Evolutionary conservation across 2,329 filamentous ascomycete species (phyloP).

Genomic region (Tolypocladium sp.): DNA sequence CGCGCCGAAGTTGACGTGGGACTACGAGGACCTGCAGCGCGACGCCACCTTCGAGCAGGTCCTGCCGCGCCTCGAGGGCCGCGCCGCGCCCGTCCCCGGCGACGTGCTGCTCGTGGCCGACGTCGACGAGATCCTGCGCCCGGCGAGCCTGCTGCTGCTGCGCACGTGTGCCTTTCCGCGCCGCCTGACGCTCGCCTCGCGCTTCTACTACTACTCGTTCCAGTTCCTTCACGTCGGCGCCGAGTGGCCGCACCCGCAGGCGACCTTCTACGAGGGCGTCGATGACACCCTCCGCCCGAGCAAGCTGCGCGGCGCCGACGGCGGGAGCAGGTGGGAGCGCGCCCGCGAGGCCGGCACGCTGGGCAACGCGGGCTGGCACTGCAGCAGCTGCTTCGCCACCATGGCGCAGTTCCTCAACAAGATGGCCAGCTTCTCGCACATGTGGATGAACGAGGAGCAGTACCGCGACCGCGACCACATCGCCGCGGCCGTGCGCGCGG

Average conservation of each 20-base stretch:
- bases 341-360: slow-evolving; percentile 34
- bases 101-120: slow-evolving; percentile 53
- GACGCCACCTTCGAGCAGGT: slow-evolving; percentile 50
- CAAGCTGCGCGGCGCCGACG: slow-evolving; percentile 41
- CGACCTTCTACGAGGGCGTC: slow-evolving; percentile 37
- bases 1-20: slow-evolving; percentile 31
- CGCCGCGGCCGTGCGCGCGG: slow-evolving; percentile 40
- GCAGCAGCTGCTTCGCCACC: slow-evolving; percentile 50
- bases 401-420: slow-evolving; percentile 46
- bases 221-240: slow-evolving; percentile 34
- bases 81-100: slow-evolving; percentile 30
- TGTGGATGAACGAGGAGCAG: slow-evolving; percentile 38
- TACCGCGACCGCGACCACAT: slow-evolving; percentile 40
- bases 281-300: slow-evolving; percentile 39
- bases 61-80: slow-evolving; percentile 36
- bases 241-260: slow-evolving; percentile 50
- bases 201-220: slow-evolving; percentile 50
- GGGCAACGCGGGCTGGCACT: slow-evolving; percentile 50
- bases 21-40: slow-evolving; percentile 41
- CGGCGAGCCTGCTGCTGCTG: slow-evolving; percentile 37
- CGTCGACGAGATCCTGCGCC: slow-evolving; percentile 52
- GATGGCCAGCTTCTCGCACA: slow-evolving; percentile 47
- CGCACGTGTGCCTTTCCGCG: slow-evolving; percentile 42
- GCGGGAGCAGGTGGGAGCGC: slow-evolving; percentile 26
- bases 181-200: slow-evolving; percentile 40